Base-by-base conservation (phyloP, 2,329 filamentous ascomycete species). In the Apiospora rasikravindrae region DNA sequence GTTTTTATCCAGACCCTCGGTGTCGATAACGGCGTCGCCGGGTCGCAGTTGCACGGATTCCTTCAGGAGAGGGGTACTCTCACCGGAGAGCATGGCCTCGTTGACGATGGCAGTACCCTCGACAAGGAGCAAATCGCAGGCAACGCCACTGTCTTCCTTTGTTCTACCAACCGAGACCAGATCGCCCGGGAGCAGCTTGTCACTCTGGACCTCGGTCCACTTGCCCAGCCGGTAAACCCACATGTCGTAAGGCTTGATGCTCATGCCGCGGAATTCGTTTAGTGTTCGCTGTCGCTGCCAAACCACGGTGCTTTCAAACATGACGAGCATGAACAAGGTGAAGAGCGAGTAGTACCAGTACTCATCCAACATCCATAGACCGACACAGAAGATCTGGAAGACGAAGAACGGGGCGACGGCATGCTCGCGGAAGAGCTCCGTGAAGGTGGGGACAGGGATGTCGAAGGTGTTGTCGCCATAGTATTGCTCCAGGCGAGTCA, bases 321-420 rank as follows among this genome's bases (percentile, higher is more conserved):
- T 92, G 76, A 99, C 94, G 71, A 99, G 90, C 97, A 99, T 99
- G 86, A 98, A 95, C 29, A 99, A 91, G 0, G 97, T 99, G 84
- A 99, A 99, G 26, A 99, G 90, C 74, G 96, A 98, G 85, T 99
- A 99, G 87, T 99, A 99, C 96, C 97, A 99, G 85, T 98, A 99
- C 84, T 99, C 97, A 80, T 99, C 96, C 80, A 99, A 86, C 91
- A 98, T 94, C 96, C 96, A 99, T 73, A 99, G 86, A 22, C 96
- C 97, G 72, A 99, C 96, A 78, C 97, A 99, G 86, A 99, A 99
- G 74, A 99, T 88, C 87, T 99, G 96, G 85, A 99, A 99, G 75
- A 99, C 95, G 84, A 99, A 99, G 87, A 99, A 99, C 6, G 96
- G 96, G 29, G 97, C 97, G 29, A 99, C 97, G 33, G 97, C 96